phyloP scores from a whole-genome alignment of 1,284 basidiomycete species.

The Taiwanofungus camphoratus region DNA sequence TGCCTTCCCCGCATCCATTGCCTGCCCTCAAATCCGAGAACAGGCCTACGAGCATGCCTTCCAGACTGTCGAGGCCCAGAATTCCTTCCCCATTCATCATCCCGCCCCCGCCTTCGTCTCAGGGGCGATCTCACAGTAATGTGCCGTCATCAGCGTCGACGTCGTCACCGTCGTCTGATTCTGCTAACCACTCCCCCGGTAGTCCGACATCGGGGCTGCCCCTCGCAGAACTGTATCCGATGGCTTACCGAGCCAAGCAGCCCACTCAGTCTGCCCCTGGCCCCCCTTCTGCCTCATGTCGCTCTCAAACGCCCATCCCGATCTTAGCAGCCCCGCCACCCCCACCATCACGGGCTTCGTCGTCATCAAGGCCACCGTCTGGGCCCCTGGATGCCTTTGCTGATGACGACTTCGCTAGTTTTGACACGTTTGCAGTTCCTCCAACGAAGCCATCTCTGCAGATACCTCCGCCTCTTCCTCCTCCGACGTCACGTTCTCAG shows the following conservation, averaged over 20 bases:
- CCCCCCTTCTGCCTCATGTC: conserved; percentile 16
- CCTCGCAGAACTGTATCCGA: conserved; percentile 11
- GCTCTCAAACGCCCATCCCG: conserved; percentile 11
- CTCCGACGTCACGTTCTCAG: conserved; percentile 7
- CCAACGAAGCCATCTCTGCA: too few relatives aligned
- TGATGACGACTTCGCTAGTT: conserved; percentile 27
- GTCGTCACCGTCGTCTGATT: not conserved
- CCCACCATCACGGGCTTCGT: conserved; percentile 12
- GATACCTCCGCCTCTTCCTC: conserved; percentile 3
- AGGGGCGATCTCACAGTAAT: not conserved
- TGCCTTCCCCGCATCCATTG: too few relatives aligned
- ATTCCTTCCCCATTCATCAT: not conserved
- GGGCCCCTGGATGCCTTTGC: conserved; percentile 1
- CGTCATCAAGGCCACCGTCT: conserved; percentile 13
- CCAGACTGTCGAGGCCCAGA: not conserved
- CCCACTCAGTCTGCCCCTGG: conserved; percentile 5
- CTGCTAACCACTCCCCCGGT: not conserved
- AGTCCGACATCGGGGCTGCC: conserved; percentile 12
- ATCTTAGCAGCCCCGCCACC: conserved; percentile 16
- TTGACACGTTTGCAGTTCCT: conserved; percentile 16
- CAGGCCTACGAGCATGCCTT: not conserved
- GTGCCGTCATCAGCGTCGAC: not conserved
- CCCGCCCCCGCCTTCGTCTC: not conserved
- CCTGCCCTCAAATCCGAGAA: too few relatives aligned
- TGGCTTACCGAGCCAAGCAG: conserved; percentile 5